These are phyloP conservation scores for Parastagonospora nodorum DNA, from an alignment of 2,329 filamentous ascomycete genomes.

Conservation along the genomic window DNA sequence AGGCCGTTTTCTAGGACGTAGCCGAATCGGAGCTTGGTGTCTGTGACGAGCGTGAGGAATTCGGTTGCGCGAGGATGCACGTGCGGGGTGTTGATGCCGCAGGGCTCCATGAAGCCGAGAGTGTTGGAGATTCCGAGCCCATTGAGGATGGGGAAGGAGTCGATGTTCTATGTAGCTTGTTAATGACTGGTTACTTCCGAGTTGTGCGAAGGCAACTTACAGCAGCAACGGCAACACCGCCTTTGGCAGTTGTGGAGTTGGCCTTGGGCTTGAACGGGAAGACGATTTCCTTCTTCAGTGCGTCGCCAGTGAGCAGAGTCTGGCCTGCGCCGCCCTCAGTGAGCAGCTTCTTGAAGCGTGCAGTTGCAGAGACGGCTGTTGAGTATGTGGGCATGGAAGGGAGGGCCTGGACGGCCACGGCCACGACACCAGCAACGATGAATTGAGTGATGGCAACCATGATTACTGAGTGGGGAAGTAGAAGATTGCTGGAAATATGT, in stretches of 20 bases:
- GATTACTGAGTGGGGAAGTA: constrained; percentile 30
- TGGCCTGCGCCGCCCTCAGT: constrained; percentile 24
- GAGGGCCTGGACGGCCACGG: constrained; percentile 37
- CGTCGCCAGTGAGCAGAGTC: constrained; percentile 36
- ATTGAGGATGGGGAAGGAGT: constrained; percentile 48
- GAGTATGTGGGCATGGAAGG: constrained; percentile 19
- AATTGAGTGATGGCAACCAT: constrained; percentile 45
- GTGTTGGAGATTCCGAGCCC: constrained; percentile 47
- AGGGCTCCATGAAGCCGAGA: constrained; percentile 48
- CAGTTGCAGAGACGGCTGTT: constrained; percentile 1
- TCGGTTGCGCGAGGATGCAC: constrained; percentile 56
- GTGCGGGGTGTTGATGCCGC: constrained; percentile 56
- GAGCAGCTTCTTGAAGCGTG: constrained; percentile 37
- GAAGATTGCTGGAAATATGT: constrained; percentile 19
- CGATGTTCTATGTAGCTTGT: constrained; percentile 36
- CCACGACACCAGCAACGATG: constrained; percentile 39
- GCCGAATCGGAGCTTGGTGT: constrained; percentile 48
- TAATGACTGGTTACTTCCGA: background rate
- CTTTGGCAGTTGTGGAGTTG: constrained; percentile 60
- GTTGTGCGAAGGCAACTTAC: constrained; percentile 10
- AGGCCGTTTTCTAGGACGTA: constrained; percentile 56
- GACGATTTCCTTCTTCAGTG: constrained; percentile 57
- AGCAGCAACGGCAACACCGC: constrained; percentile 34
- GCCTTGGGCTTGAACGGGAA: constrained; percentile 62
- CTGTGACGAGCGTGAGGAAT: constrained; percentile 53